A percentile compares a stretch with the other conserved stretches of the same genome.
Conservation (phyloP, 345 rosid species). For the Eucalyptus regnans region DNA sequence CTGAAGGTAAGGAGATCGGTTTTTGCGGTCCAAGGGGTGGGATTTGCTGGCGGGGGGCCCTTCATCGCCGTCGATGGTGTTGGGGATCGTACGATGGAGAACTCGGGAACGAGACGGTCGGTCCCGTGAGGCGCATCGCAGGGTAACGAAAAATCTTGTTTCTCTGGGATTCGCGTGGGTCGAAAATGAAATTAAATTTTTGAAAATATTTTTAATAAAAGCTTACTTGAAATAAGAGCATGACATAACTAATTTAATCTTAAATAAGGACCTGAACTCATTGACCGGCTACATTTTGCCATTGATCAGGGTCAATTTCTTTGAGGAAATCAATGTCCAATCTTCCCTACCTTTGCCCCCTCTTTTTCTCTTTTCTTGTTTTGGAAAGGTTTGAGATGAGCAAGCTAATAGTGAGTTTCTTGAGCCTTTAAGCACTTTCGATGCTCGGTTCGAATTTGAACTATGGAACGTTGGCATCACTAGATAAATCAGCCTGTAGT, state of each 20-base stretch:
- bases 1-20: neutral
- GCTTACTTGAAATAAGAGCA: too few relatives aligned
- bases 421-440: rapidly evolving
- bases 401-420: neutral
- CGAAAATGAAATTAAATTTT: neutral
- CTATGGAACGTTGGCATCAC: too few relatives aligned
- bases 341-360: neutral
- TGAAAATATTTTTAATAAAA: rapidly evolving
- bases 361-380: too few relatives aligned
- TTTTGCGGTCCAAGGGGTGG: neutral
- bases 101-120: neutral
- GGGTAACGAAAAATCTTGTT: neutral
- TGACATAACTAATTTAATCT: too few relatives aligned
- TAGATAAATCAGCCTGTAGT: rapidly evolving
- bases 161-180: neutral
- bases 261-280: too few relatives aligned
- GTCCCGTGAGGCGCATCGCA: neutral
- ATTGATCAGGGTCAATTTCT: rapidly evolving
- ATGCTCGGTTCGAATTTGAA: too few relatives aligned
- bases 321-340: neutral
- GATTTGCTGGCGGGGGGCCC: neutral
- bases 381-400: too few relatives aligned
- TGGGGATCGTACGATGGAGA: neutral
- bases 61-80: neutral
- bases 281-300: neutral